phyloP scores from a whole-genome alignment of 352 stramenopile species.

The Thalassiosira hispida region DNA sequence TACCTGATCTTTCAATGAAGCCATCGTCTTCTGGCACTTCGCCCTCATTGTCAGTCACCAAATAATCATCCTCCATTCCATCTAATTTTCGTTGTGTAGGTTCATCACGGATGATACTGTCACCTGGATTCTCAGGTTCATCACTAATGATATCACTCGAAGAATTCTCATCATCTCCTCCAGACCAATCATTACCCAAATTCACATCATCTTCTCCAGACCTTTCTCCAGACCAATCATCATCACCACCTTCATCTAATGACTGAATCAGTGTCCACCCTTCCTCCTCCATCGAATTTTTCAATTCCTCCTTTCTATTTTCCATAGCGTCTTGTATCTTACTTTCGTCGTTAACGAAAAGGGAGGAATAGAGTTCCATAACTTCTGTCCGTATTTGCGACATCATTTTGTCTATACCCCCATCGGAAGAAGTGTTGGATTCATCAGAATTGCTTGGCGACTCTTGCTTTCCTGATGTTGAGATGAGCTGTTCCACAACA shows the following conservation, averaged over 20 bases:
- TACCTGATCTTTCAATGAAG: not conserved
- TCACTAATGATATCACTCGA: not conserved
- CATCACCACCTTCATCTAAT: constrained; percentile 21
- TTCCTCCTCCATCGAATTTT: constrained; percentile 21
- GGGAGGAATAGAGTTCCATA: constrained; percentile 44
- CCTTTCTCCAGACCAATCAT: not conserved
- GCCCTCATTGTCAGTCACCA: constrained; percentile 12
- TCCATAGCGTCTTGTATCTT: not conserved
- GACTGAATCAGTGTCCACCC: constrained; percentile 56
- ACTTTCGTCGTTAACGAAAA: constrained; percentile 27
- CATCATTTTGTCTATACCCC: constrained; percentile 16
- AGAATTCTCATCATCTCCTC: not conserved
- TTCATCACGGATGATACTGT: not conserved
- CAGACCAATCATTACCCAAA: constrained; percentile 2
- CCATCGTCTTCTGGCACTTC: not conserved
- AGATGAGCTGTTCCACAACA: constrained; percentile 13
- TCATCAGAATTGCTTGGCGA: not conserved
- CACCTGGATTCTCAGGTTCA: not conserved
- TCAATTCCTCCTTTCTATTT: constrained; percentile 17
- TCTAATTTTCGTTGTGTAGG: constrained; percentile 2
- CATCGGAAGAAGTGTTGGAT: not conserved
- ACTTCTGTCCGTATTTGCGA: constrained; percentile 47
- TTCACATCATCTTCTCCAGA: not conserved
- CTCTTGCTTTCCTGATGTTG: constrained; percentile 2
- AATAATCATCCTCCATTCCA: constrained; percentile 7